Evolutionary conservation across 352 stramenopile genomes (phyloP).

Genomic region (Halophytophthora batemanensis): DNA sequence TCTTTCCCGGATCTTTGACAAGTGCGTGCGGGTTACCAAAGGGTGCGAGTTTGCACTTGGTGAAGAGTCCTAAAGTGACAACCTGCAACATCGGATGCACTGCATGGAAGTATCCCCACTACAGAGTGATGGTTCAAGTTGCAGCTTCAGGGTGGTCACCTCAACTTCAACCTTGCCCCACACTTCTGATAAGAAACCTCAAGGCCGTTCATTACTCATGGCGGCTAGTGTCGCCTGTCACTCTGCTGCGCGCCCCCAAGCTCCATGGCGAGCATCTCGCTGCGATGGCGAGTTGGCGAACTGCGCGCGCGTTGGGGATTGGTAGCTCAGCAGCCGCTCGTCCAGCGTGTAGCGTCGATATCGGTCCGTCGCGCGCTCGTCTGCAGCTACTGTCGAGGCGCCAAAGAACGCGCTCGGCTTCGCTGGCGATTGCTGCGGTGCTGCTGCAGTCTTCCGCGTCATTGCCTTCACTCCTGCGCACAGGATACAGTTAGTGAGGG

Average conservation of each 20-base stretch:
- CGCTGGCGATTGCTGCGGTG: slow-evolving; percentile 9
- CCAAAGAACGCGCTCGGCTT: background rate
- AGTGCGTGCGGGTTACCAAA: background rate
- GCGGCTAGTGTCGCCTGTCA: slow-evolving; percentile 5
- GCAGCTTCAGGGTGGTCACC: background rate
- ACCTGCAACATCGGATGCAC: too few relatives aligned
- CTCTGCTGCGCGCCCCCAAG: background rate
- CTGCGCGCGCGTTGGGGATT: slow-evolving; percentile 2
- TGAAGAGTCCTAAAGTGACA: background rate
- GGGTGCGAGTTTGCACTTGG: background rate
- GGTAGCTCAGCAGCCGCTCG: slow-evolving; percentile 19
- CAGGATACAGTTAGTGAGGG: slow-evolving; percentile 69
- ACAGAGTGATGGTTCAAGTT: background rate
- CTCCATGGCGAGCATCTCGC: too few relatives aligned
- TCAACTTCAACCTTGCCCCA: slow-evolving; percentile 3
- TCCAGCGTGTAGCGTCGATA: slow-evolving; percentile 33
- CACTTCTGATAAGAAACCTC: too few relatives aligned
- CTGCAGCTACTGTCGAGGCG: slow-evolving; percentile 4
- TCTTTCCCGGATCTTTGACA: background rate
- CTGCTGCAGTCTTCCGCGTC: slow-evolving; percentile 16
- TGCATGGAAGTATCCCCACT: background rate
- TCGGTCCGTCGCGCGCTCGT: slow-evolving; percentile 12
- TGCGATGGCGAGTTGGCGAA: background rate
- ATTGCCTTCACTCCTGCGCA: slow-evolving; percentile 40
- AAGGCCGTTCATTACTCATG: too few relatives aligned